phyloP scores from a whole-genome alignment of 352 stramenopile species.

The Phytopythium kandeliae region DNA sequence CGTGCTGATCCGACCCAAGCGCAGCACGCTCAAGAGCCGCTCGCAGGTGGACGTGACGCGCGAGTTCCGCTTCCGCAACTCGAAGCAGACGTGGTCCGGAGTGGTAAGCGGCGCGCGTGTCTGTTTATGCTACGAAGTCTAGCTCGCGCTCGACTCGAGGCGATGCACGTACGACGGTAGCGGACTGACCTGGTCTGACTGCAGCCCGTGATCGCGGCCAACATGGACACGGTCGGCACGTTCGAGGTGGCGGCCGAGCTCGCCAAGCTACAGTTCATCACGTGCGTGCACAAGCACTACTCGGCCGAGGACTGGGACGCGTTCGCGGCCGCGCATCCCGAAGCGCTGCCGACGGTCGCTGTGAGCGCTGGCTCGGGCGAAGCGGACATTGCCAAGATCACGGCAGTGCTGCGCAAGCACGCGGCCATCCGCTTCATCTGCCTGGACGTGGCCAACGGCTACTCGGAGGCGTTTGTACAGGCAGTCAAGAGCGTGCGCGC shows the following conservation, averaged over 20 bases:
- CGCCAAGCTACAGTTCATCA: constrained; percentile 79
- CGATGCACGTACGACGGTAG: no score
- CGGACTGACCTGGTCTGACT: no score
- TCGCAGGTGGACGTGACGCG: constrained; percentile 74
- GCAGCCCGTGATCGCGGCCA: constrained; percentile 85
- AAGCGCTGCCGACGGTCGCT: constrained; percentile 67
- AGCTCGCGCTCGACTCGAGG: no score
- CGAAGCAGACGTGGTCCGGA: constrained; percentile 63
- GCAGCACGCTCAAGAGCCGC: constrained; percentile 86
- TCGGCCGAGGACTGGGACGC: constrained; percentile 52
- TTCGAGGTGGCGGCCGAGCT: constrained; percentile 87
- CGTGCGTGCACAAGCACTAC: constrained; percentile 91
- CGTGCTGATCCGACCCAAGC: constrained; percentile 92
- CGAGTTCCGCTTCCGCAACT: constrained; percentile 74
- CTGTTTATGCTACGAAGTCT: no score
- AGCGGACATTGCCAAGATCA: constrained; percentile 68
- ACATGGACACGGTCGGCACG: constrained; percentile 92
- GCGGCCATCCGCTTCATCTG: constrained; percentile 80
- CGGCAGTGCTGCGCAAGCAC: constrained; percentile 51
- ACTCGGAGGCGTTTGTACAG: constrained; percentile 85
- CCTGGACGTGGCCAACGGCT: constrained; percentile 88
- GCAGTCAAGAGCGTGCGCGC: constrained; percentile 56
- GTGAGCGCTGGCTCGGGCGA: constrained; percentile 71
- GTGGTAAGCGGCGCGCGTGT: no score
- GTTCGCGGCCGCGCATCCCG: constrained; percentile 46